Percentiles rank a stretch among this genome's conserved stretches.
phyloP scores from a whole-genome alignment of 2,329 filamentous ascomycete genomes.

The Lecanicillium sp. region DNA sequence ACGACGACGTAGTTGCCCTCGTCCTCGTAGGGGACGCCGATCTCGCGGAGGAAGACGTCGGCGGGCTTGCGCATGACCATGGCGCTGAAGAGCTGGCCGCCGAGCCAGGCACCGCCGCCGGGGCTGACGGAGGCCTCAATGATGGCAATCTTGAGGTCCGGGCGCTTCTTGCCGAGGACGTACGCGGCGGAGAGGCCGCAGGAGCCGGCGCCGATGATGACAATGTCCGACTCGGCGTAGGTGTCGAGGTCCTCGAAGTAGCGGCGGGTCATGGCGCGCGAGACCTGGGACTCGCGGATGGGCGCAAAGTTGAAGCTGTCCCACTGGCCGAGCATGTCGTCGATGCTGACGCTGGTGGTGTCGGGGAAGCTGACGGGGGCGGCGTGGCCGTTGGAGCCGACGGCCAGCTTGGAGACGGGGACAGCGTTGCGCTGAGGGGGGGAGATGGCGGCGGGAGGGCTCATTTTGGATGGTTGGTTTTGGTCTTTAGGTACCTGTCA shows the following conservation, averaged over 20 bases:
- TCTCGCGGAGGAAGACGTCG: slow-evolving; percentile 72
- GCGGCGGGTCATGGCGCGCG: slow-evolving; percentile 85
- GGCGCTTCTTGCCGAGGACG: slow-evolving; percentile 73
- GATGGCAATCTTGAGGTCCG: slow-evolving; percentile 87
- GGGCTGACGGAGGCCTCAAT: slow-evolving; percentile 84
- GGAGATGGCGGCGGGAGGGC: slow-evolving; percentile 67
- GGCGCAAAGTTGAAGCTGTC: slow-evolving; percentile 74
- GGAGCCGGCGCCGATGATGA: slow-evolving; percentile 86
- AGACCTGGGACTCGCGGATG: slow-evolving; percentile 89
- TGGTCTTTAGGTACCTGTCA: slow-evolving; percentile 14
- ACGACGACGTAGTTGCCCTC: slow-evolving; percentile 86
- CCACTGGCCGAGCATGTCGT: slow-evolving; percentile 71
- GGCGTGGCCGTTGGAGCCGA: slow-evolving; percentile 24
- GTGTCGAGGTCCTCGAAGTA: slow-evolving; percentile 87
- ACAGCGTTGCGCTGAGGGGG: slow-evolving; percentile 44
- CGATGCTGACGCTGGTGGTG: slow-evolving; percentile 41
- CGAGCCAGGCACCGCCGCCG: slow-evolving; percentile 86
- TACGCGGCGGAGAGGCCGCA: slow-evolving; percentile 84
- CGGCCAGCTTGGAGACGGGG: slow-evolving; percentile 38
- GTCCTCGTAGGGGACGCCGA: slow-evolving; percentile 81
- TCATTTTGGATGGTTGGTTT: slow-evolving; percentile 53
- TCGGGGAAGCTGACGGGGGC: slow-evolving; percentile 26
- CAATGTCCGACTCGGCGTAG: slow-evolving; percentile 88
- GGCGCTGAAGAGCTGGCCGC: slow-evolving; percentile 88
- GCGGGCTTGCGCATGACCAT: slow-evolving; percentile 96